Percentiles rank a stretch among this genome's conserved stretches.
Evolutionary conservation across 768 basidiomycete genomes (phyloP).

Genomic region (Suillus brevipes): DNA sequence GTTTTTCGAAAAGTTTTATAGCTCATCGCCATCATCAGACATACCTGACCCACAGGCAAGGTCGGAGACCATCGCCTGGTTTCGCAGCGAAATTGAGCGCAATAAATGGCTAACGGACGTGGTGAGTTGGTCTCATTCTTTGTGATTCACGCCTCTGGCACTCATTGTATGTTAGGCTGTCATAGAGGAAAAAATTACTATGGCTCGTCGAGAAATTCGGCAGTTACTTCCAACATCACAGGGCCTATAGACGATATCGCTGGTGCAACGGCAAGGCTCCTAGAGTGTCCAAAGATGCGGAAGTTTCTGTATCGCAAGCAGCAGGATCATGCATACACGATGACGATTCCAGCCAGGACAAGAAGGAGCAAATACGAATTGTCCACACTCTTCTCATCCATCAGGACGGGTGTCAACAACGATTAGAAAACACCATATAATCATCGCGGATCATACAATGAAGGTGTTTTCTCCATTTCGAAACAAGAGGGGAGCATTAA

Average conservation of each 20-base stretch:
- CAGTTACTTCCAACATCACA: slow-evolving; percentile 48
- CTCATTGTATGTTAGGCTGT: slow-evolving; percentile 40
- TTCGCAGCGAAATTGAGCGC: slow-evolving; percentile 70
- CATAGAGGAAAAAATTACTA: slow-evolving; percentile 62
- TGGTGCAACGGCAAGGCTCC: not conserved
- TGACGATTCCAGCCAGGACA: not conserved
- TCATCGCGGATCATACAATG: not conserved
- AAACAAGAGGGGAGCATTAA: not conserved
- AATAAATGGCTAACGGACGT: slow-evolving; percentile 56
- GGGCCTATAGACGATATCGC: not conserved
- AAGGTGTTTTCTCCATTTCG: not conserved
- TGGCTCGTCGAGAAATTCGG: slow-evolving; percentile 59
- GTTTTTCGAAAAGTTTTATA: not conserved
- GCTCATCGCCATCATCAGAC: slow-evolving; percentile 35
- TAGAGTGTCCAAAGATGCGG: not conserved
- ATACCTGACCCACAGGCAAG: slow-evolving; percentile 64
- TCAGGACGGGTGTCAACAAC: not conserved
- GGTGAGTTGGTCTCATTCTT: slow-evolving; percentile 37
- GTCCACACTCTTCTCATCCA: not conserved
- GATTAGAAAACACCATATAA: not conserved
- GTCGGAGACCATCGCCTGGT: slow-evolving; percentile 68
- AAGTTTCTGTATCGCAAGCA: not conserved
- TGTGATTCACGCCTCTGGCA: not conserved
- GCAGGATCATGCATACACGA: not conserved
- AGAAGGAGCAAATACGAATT: not conserved